A percentile compares a stretch with the other conserved stretches of the same genome.
phyloP scores from a whole-genome alignment of 331 rosid species.

The Rosa hybrid region DNA sequence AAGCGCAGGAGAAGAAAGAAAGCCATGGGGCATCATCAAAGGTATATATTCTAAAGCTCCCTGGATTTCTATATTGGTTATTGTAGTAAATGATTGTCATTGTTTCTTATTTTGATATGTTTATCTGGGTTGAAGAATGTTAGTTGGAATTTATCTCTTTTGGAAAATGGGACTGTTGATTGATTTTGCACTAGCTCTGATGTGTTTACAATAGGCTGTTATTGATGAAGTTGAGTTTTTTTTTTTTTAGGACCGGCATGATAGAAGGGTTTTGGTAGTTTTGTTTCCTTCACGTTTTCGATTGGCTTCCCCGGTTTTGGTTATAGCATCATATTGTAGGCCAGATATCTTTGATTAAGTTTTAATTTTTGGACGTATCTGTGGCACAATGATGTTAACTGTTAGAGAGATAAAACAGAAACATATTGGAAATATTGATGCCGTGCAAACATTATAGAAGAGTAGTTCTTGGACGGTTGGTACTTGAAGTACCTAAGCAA shows the following conservation, averaged over 20 bases:
- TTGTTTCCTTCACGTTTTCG: neutral
- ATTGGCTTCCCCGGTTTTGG: neutral
- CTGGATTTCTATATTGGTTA: neutral
- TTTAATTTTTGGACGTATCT: neutral
- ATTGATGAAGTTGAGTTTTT: neutral
- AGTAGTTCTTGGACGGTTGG: neutral
- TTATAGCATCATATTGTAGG: neutral
- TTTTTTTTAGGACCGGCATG: neutral
- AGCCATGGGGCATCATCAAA: neutral
- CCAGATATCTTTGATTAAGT: neutral
- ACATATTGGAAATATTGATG: neutral
- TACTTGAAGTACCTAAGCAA: neutral
- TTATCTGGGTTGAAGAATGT: neutral
- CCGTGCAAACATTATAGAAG: neutral
- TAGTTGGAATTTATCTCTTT: neutral
- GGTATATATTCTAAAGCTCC: neutral
- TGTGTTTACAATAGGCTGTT: neutral
- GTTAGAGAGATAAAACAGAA: neutral
- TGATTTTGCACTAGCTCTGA: neutral
- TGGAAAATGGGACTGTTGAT: too few species aligned
- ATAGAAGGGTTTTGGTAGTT: neutral
- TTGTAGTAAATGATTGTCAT: neutral
- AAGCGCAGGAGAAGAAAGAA: slow-evolving; percentile 31
- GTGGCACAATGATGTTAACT: neutral
- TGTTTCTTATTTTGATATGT: neutral